Base-by-base conservation (phyloP, 208 protist species). In the Crithidia sp. region DNA sequence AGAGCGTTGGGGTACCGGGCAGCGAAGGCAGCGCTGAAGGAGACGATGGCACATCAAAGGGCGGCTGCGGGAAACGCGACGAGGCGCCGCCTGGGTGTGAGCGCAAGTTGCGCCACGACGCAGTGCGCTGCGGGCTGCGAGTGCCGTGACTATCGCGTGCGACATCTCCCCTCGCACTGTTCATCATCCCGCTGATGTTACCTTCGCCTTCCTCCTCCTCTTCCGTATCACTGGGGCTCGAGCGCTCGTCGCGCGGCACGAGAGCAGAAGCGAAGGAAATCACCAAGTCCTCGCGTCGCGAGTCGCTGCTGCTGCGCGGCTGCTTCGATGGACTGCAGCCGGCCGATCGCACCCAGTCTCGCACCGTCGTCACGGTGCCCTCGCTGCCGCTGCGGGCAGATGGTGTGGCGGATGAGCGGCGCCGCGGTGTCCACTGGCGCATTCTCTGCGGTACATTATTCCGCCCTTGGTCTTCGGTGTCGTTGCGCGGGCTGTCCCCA, bases 201-300 rank as follows among this genome's bases (percentile, higher is more conserved):
- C 28, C 41, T 7, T 64, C 59, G 36, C 71, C 56, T 54, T n/a
- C 63, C 53, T 69, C 55, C 39, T 54, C 55, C 14, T 45, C 64
- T 17, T 37, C 17, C 54, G 7, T 17, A 37, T 17, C 54, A 49
- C 12, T 0, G 45, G 12, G 37, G 14, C n/a, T 55, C 17, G 41
- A 49, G 28, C 12, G 40, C 56, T n/a, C 64, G 12, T 64, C 61
- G 10, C 49, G 67, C 5, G 74, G 74, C 44, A 79, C 74, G 4
- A 76, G 65, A 4, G 71, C 43, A 9, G 71, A 75, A 28, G 76
- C 75, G 39, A 68, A 77, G 40, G 72, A 79, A 2, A 50, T 47
- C 12, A 76, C 80, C 28, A 88, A 74, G 54, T 74, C 69, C 49
- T 88, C 86, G 19, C 82, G 71, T 10, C 79, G 74, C 4, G 86